Percentiles rank a stretch among this genome's conserved stretches.
Evolutionary conservation across 345 rosid species (phyloP).

Genomic region (Arabis alpina): DNA sequence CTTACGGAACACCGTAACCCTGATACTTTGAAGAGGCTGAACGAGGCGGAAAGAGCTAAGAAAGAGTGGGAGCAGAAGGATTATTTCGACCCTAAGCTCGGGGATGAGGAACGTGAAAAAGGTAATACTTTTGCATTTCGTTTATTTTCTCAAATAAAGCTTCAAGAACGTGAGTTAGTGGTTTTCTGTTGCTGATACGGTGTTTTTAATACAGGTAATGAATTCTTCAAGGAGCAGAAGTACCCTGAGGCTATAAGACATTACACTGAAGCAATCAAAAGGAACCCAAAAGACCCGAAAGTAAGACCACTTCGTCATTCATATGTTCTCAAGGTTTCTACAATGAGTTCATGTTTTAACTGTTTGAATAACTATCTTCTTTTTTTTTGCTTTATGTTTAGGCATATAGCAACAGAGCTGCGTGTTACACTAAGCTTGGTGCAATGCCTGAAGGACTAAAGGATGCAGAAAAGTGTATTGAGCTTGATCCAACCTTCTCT

Average conservation of each 20-base stretch:
- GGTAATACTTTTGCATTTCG: constrained; percentile 47
- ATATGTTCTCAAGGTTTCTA: background rate
- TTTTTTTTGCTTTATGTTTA: constrained; percentile 33
- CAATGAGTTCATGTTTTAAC: background rate
- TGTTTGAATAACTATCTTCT: constrained; percentile 8
- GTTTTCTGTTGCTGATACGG: constrained; percentile 2
- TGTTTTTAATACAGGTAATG: constrained; percentile 63
- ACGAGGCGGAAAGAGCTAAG: constrained; percentile 85
- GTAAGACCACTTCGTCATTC: constrained; percentile 42
- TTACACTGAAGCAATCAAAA: constrained; percentile 83
- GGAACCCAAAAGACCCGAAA: constrained; percentile 79
- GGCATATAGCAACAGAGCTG: constrained; percentile 96
- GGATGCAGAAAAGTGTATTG: constrained; percentile 95
- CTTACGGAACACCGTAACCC: constrained; percentile 96
- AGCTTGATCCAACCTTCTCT: constrained; percentile 83
- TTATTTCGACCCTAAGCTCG: constrained; percentile 78
- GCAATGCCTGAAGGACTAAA: constrained; percentile 91
- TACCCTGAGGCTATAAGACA: constrained; percentile 91
- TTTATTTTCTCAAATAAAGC: background rate
- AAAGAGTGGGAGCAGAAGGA: constrained; percentile 87
- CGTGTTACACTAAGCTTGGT: constrained; percentile 87
- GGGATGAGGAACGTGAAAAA: constrained; percentile 94
- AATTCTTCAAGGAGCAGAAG: constrained; percentile 75
- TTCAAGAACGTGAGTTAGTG: background rate
- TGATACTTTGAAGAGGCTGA: constrained; percentile 83